Evolutionary conservation across 192 early-diverging fungal genomes (phyloP).

Genomic region (Mortierella alpina): DNA sequence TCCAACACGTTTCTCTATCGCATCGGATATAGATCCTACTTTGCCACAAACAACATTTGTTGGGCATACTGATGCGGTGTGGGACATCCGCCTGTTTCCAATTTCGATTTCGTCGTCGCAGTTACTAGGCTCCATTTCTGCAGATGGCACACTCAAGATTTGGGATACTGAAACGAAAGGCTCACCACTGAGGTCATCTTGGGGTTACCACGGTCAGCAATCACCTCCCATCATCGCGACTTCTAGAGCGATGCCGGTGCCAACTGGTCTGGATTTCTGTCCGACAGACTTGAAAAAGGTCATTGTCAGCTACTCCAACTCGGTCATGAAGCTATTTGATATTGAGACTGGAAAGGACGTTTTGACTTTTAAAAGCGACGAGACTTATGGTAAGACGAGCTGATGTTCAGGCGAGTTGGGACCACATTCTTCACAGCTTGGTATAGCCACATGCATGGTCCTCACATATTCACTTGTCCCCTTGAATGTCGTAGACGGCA

Average conservation of each 20-base stretch:
- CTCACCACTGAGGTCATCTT: conserved; percentile 62
- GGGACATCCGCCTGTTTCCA: conserved; percentile 82
- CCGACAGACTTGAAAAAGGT: conserved; percentile 66
- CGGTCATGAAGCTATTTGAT: conserved; percentile 78
- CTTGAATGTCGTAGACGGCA: conserved; percentile 60
- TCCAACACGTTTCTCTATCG: background rate
- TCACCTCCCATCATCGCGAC: background rate
- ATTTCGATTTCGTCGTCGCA: conserved; percentile 56
- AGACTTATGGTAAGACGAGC: conserved; percentile 68
- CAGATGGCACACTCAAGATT: conserved; percentile 84
- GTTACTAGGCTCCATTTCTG: conserved; percentile 78
- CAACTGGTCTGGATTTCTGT: conserved; percentile 80
- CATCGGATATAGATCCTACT: conserved; percentile 53
- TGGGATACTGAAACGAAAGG: conserved; percentile 72
- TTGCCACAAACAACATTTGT: conserved; percentile 71
- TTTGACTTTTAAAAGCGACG: conserved; percentile 64
- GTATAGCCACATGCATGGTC: background rate
- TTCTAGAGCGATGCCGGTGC: conserved; percentile 37
- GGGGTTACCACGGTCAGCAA: conserved; percentile 53
- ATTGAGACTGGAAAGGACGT: conserved; percentile 76
- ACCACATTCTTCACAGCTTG: background rate
- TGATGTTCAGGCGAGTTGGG: background rate
- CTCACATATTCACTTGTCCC: background rate
- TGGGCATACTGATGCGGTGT: conserved; percentile 88
- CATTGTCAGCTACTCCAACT: conserved; percentile 72